phyloP scores from a whole-genome alignment of 441 rosid genomes.

The Breynia disticha region DNA sequence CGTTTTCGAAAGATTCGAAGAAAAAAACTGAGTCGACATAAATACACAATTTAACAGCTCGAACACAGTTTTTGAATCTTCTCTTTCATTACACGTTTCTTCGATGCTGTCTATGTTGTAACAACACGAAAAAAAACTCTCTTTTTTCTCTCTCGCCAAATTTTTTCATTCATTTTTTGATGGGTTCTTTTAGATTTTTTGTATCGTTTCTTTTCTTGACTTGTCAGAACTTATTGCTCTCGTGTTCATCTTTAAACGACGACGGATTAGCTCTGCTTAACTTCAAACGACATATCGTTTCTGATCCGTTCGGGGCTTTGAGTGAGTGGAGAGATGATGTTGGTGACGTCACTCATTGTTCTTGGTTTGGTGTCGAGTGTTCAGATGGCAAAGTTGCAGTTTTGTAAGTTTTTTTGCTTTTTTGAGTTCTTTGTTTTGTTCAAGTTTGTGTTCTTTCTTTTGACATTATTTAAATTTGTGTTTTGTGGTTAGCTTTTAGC shows the following conservation, averaged over 20 bases:
- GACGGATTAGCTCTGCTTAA: constrained; percentile 49
- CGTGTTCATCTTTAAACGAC: constrained; percentile 8
- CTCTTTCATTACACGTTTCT: background rate
- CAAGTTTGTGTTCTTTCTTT: background rate
- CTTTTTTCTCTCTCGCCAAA: constrained; percentile 5
- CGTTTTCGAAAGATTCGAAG: constrained; percentile 19
- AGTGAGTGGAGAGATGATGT: constrained; percentile 43
- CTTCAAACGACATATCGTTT: constrained; percentile 46
- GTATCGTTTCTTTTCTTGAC: background rate
- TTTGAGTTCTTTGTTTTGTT: background rate
- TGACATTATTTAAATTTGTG: background rate
- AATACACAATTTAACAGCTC: constrained; percentile 12
- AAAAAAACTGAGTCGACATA: background rate
- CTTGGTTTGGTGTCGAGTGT: constrained; percentile 78
- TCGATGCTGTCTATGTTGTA: background rate
- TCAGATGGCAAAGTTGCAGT: constrained; percentile 50
- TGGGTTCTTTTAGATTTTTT: too few relatives aligned
- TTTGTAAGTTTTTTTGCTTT: constrained; percentile 41
- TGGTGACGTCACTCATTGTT: constrained; percentile 43
- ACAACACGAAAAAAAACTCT: background rate
- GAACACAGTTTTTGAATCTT: constrained; percentile 16
- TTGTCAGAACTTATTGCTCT: constrained; percentile 5
- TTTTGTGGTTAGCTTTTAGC: constrained; percentile 2
- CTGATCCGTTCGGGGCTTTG: constrained; percentile 61
- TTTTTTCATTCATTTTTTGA: constrained; percentile 13